phyloP scores from a whole-genome alignment of 768 basidiomycete species.

The Pleurotus tuoliensis region DNA sequence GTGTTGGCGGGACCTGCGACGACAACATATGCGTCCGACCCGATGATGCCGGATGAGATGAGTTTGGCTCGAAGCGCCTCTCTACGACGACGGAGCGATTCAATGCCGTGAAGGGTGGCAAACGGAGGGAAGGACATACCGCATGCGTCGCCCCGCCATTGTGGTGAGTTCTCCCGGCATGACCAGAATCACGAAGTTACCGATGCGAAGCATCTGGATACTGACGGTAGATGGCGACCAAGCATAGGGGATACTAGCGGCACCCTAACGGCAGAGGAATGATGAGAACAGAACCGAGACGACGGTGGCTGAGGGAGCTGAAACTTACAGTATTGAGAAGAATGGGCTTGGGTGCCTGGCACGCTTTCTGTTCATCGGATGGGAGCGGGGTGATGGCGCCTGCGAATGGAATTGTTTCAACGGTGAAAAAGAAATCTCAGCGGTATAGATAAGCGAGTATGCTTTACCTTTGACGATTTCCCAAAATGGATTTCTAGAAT shows the following conservation, averaged over 20 bases:
- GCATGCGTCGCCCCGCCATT: slow-evolving; percentile 74
- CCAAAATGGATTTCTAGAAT: slow-evolving; percentile 71
- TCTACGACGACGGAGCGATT: slow-evolving; percentile 28
- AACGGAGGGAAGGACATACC: slow-evolving; percentile 35
- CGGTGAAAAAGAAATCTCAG: slow-evolving; percentile 4
- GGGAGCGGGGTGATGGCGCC: slow-evolving; percentile 66
- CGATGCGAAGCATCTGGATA: slow-evolving; percentile 73
- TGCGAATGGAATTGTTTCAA: slow-evolving; percentile 17
- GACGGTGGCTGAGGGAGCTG: slow-evolving; percentile 9
- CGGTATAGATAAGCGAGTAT: neutral
- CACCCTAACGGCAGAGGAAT: slow-evolving; percentile 41
- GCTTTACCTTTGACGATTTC: slow-evolving; percentile 63
- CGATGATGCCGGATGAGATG: slow-evolving; percentile 60
- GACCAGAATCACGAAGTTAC: slow-evolving; percentile 69
- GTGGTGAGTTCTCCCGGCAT: slow-evolving; percentile 80
- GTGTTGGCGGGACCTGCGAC: slow-evolving; percentile 81
- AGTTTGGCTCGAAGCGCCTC: slow-evolving; percentile 64
- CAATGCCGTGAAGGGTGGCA: no score
- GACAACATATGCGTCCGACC: slow-evolving; percentile 69
- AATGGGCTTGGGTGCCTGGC: slow-evolving; percentile 78
- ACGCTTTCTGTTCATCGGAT: slow-evolving; percentile 55
- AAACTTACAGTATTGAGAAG: slow-evolving; percentile 59
- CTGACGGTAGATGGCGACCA: slow-evolving; percentile 76
- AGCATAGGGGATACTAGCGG: slow-evolving; percentile 61
- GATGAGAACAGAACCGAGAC: slow-evolving; percentile 9